These are phyloP conservation scores for Millerago galiae DNA, from an alignment of 805 yeast genomes.

Conservation along the genomic window DNA sequence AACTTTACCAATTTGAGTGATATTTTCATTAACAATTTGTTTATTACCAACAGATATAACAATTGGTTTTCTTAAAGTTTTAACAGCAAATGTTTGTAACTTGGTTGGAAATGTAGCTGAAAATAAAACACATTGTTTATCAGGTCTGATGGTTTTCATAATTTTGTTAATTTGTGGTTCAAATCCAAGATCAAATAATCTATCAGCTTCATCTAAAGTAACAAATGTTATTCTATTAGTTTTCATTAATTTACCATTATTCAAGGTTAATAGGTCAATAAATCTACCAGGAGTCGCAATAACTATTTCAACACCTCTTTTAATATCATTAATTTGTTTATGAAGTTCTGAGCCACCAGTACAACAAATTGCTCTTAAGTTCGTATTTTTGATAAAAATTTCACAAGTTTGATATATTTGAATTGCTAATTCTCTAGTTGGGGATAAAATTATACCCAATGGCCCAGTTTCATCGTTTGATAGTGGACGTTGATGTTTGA, in stretches of 20 bases:
- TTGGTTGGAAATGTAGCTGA: conserved; percentile 90
- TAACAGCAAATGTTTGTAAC: conserved; percentile 68
- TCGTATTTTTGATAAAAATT: conserved; percentile 46
- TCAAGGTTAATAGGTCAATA: conserved; percentile 81
- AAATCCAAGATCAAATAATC: conserved; percentile 96
- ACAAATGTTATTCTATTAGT: conserved; percentile 67
- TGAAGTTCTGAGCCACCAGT: conserved; percentile 88
- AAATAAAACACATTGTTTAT: conserved; percentile 81
- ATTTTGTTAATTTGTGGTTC: conserved; percentile 91
- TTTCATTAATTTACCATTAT: conserved; percentile 64
- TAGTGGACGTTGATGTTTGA: conserved; percentile 61
- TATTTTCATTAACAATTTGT: conserved; percentile 75
- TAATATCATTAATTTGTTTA: conserved; percentile 72
- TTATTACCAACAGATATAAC: conserved; percentile 77
- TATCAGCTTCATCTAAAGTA: conserved; percentile 93
- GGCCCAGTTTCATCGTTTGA: conserved; percentile 58
- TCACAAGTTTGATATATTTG: conserved; percentile 70
- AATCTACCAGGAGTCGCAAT: conserved; percentile 96
- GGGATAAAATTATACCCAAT: conserved; percentile 71
- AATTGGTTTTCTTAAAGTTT: conserved; percentile 56
- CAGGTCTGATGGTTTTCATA: conserved; percentile 70
- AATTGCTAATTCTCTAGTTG: conserved; percentile 86
- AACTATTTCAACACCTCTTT: conserved; percentile 70
- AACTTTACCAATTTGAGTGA: conserved; percentile 64
- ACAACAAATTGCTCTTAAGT: conserved; percentile 62